Evolutionary conservation across 2,329 filamentous ascomycete genomes (phyloP), one percentile per base, ranked within the genome.

Genomic region (Ascocoryne sarcoides): DNA sequence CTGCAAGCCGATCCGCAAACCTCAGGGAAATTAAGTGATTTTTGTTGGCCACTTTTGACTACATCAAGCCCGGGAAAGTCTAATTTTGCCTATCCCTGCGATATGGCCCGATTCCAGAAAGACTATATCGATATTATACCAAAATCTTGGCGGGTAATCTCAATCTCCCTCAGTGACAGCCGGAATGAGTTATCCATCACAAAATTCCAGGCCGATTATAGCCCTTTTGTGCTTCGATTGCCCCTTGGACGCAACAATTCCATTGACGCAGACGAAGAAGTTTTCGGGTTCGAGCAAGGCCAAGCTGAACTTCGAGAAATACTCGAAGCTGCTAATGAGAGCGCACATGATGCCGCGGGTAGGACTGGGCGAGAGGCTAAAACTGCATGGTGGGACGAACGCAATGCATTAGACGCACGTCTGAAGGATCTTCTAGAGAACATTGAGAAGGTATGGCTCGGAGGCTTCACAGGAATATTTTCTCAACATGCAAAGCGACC

Each of bases 381-480:
- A 59, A 76, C 76, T 29, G 79, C 80, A 34, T 98, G 92, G 92
- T 98, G 92, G 89, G 75, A 75, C 4, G 83, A 89, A 57, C 77
- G 93, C 10, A 82, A 92, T 60, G 74, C 73, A 2, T 69, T 98
- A 12, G 92, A 98, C 57, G 65, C 66, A 21, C 79, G 86, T 8
- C 70, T 98, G 17, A 79, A 77, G 46, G 80, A 84, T 37, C 72
- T 98, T 8, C 69, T 98, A 1, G 70, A 79, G 39, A 93, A 87
- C 44, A 83, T 98, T 29, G 90, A 98, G 61, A 82, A 84, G 46
- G 80, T 92, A 16, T 98, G 92, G 92, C 75, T 98, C 4, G 89
- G 90, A 36, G 92, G 92, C 0, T 98, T 98, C 70, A 82, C 80
- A 42, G 89, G 90, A 12, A 82, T 98, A n/a, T 90, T 98, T 57